Conservation (phyloP, 140 eudicot genomes). For the Artemisia princeps region DNA sequence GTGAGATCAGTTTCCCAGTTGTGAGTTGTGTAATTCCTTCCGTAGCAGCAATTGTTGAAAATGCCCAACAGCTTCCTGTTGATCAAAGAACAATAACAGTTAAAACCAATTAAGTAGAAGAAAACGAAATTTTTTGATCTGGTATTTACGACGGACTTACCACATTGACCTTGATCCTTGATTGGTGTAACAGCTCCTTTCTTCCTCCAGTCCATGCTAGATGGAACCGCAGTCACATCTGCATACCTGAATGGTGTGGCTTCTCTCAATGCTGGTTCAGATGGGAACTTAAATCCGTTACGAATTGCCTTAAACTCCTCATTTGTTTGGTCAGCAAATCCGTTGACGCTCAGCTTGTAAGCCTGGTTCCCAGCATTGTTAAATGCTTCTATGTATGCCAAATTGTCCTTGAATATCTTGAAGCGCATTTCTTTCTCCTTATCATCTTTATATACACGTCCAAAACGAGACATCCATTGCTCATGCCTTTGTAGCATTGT, state of each 20-base stretch:
- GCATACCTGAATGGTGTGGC: conserved; percentile 12
- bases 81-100: background rate
- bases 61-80: conserved; percentile 45
- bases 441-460: conserved; percentile 27
- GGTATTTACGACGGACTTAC: too few relatives aligned
- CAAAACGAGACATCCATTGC: conserved; percentile 28
- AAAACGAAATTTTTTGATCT: too few relatives aligned
- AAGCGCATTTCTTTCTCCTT: conserved; percentile 26
- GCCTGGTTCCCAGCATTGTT: conserved; percentile 17
- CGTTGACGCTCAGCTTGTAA: conserved; percentile 27
- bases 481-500: conserved; percentile 28
- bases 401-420: conserved; percentile 26
- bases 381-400: conserved; percentile 25
- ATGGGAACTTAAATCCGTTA: conserved; percentile 17
- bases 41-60: conserved; percentile 41
- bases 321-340: conserved; percentile 25
- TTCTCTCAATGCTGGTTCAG: conserved; percentile 3
- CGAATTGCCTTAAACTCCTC: conserved; percentile 26
- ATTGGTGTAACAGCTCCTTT: conserved; percentile 36
- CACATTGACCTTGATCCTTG: conserved; percentile 38
- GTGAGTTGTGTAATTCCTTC: conserved; percentile 38
- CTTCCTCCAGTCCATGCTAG: conserved; percentile 34
- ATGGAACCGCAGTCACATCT: conserved; percentile 20
- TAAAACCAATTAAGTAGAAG: too few relatives aligned
- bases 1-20: conserved; percentile 28